phyloP scores from a whole-genome alignment of 2,329 filamentous ascomycete genomes.

The Dactylellina sp. region DNA sequence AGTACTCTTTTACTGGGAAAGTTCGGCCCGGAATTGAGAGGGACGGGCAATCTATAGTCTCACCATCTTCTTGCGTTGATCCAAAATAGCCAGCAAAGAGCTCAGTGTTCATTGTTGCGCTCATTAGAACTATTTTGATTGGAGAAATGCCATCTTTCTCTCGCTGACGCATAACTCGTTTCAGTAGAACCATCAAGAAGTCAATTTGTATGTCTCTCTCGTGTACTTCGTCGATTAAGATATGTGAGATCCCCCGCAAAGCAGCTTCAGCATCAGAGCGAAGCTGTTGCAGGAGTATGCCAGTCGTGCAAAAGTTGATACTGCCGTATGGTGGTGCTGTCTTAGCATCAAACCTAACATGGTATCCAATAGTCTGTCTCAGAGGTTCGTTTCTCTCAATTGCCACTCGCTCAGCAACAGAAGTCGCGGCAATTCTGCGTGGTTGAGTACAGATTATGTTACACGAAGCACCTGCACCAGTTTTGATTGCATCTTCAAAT shows the following conservation, averaged over 20 bases:
- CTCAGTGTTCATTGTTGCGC: slow-evolving; percentile 66
- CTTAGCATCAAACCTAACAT: slow-evolving; percentile 65
- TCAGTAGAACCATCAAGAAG: slow-evolving; percentile 66
- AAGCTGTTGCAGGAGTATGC: slow-evolving; percentile 66
- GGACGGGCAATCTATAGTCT: slow-evolving; percentile 63
- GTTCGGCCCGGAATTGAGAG: slow-evolving; percentile 66
- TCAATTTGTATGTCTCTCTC: slow-evolving; percentile 66
- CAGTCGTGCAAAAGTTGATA: slow-evolving; percentile 68
- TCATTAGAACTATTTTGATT: slow-evolving; percentile 68
- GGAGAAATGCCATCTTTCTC: slow-evolving; percentile 61
- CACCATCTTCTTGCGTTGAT: slow-evolving; percentile 61
- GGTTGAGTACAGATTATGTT: slow-evolving; percentile 69
- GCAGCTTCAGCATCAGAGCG: slow-evolving; percentile 63
- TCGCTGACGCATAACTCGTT: slow-evolving; percentile 64
- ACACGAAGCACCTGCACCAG: slow-evolving; percentile 64
- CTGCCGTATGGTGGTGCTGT: slow-evolving; percentile 62
- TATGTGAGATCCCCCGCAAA: slow-evolving; percentile 65
- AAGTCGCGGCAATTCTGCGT: slow-evolving; percentile 66
- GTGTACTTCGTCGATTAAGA: slow-evolving; percentile 69
- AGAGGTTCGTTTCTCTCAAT: slow-evolving; percentile 65
- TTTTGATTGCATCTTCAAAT: slow-evolving; percentile 66
- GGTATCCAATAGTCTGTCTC: slow-evolving; percentile 66
- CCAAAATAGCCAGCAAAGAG: slow-evolving; percentile 66
- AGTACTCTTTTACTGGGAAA: slow-evolving; percentile 65
- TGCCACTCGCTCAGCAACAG: slow-evolving; percentile 67